A percentile compares a stretch with the other conserved stretches of the same genome.
phyloP scores from a whole-genome alignment of 2,329 filamentous ascomycete species.

The Gaeumannomyces sp. region DNA sequence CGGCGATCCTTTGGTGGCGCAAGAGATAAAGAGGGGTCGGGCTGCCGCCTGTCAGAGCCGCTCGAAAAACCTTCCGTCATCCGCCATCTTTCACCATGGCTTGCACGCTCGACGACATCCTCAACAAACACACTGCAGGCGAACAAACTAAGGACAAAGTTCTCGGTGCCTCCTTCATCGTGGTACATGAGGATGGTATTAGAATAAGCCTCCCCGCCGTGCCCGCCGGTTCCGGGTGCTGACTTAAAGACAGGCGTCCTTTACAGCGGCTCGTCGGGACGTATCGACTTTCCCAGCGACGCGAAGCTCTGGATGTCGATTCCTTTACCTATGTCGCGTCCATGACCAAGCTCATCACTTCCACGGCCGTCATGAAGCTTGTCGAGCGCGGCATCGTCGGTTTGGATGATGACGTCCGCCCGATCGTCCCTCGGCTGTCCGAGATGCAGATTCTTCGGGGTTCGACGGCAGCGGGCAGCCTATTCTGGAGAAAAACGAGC shows the following conservation, averaged over 20 bases:
- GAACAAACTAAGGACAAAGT: conserved; percentile 22
- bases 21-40: too few species aligned
- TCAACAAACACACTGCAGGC: conserved; percentile 18
- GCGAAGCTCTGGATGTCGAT: conserved; percentile 25
- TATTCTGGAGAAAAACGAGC: conserved; percentile 36
- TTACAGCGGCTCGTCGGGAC: conserved; percentile 31
- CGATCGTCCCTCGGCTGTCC: conserved; percentile 43
- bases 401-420: conserved; percentile 40
- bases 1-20: too few species aligned
- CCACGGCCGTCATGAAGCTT: conserved; percentile 49
- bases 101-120: conserved; percentile 18
- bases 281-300: conserved; percentile 23
- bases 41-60: too few species aligned
- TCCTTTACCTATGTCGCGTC: conserved; percentile 46
- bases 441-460: conserved; percentile 34
- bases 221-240: too few species aligned
- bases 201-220: too few species aligned
- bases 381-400: conserved; percentile 44
- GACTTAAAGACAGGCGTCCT: conserved; percentile 21
- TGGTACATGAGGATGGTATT: conserved; percentile 21
- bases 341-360: conserved; percentile 50
- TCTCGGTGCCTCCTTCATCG: conserved; percentile 23
- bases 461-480: conserved; percentile 21
- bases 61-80: too few species aligned
- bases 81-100: too few species aligned